Percentiles rank a stretch among this genome's conserved stretches.
Evolutionary conservation across 345 rosid genomes (phyloP).

Genomic region (Eucalyptus curtisii): DNA sequence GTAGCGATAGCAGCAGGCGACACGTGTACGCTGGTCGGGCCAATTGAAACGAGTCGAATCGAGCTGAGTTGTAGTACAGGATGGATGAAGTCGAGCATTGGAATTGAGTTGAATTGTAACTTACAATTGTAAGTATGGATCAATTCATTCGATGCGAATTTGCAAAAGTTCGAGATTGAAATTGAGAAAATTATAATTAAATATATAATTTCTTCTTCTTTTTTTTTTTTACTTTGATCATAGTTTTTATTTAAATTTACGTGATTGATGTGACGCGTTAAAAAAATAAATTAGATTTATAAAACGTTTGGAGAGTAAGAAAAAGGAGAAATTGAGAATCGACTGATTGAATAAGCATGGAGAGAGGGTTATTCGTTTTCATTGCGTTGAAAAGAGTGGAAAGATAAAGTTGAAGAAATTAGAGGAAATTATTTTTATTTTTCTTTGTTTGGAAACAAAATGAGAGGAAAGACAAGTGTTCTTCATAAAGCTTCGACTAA

Average conservation of each 20-base stretch:
- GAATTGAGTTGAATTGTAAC: background rate
- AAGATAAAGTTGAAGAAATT: background rate
- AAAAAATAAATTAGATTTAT: accelerated
- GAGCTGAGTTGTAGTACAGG: background rate
- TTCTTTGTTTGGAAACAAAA: background rate
- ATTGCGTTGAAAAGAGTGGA: background rate
- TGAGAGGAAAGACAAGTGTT: background rate
- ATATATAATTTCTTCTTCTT: too few species aligned
- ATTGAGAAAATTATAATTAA: background rate
- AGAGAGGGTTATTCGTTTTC: background rate
- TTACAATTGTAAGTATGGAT: too few species aligned
- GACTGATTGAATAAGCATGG: background rate
- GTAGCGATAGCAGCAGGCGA: background rate
- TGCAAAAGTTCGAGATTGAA: background rate
- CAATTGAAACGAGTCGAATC: background rate
- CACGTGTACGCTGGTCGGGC: background rate
- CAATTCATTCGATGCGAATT: too few species aligned
- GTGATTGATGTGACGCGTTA: accelerated
- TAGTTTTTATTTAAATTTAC: background rate
- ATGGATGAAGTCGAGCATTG: too few species aligned
- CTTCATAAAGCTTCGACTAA: background rate
- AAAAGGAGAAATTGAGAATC: background rate
- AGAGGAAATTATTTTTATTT: background rate
- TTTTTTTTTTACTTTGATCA: background rate
- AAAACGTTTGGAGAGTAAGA: background rate